Base-by-base conservation (phyloP, 1,284 basidiomycete genomes). In the Trametes versicolor region DNA sequence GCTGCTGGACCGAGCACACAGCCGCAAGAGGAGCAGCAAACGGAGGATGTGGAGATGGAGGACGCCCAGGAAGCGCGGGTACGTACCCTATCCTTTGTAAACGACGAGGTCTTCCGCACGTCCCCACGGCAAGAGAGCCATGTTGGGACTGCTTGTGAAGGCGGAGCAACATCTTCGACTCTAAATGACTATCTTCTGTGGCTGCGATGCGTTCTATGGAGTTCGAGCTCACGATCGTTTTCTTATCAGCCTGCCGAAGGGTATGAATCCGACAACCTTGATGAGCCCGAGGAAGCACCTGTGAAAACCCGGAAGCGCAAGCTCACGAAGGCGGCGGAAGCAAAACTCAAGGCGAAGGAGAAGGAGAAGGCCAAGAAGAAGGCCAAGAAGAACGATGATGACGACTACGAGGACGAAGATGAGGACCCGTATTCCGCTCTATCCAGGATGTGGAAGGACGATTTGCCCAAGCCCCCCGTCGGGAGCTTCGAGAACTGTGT, bases 401-500 rank as follows among this genome's bases (percentile, higher is more conserved):
- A 85, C 62, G 80, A 77, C 56, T 77, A 80, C 21, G 78, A 83
- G 8, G 82, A 85, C 52, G 82, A 75, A 19, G 77, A 82, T 7
- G 76, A 80, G 34, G 81, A 87, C 58, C 80, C 83, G 43, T 86
- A 88, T 71, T 89, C 81, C 15, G 86, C 88, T 3, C 76, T 90
- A 27, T 88, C 90, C 8, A 89, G 82, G 74, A 76, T 83, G 74
- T 82, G 82, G 77, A 78, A 80, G 29, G 80, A 76, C 37, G 75
- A 79, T 12, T 72, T 76, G 2, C 75, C 81, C 0, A 90, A 91
- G 65, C 93, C 92, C 3, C 82, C 88, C 1, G 84, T 92, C 1
- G 97, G 96, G 0, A 90, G 88, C 72, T 93, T 97, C 63, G 90
- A 91, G 71, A 82, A 85, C 19, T 99, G 97, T 73, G 92, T 89